A percentile compares a stretch with the other conserved stretches of the same genome.
Evolutionary conservation across 2,329 filamentous ascomycete species (phyloP).

Genomic region (Pseudofabraea citricarpa): DNA sequence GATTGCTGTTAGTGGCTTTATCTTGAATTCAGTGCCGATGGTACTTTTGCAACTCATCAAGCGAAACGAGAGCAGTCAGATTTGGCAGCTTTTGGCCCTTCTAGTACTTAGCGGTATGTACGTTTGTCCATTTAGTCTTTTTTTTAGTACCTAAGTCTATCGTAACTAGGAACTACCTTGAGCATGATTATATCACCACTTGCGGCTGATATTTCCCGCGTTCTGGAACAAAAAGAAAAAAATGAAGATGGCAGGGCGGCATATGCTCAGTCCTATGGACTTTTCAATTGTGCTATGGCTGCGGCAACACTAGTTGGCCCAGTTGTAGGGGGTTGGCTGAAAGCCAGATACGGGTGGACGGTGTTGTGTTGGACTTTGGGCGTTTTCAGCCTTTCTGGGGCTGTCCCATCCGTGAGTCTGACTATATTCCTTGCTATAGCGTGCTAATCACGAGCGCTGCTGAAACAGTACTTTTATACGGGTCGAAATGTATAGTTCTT

Average conservation of each 20-base stretch:
- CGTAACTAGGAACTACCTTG: slow-evolving; percentile 2
- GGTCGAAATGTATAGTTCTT: too few species aligned
- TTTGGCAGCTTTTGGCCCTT: background rate
- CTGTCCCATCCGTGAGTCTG: slow-evolving; percentile 27
- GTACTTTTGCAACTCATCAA: slow-evolving; percentile 5
- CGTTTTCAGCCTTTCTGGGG: slow-evolving; percentile 40
- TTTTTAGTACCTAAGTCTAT: background rate
- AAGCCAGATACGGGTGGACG: slow-evolving; percentile 40
- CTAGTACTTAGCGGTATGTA: slow-evolving; percentile 1
- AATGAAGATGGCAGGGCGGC: slow-evolving; percentile 18
- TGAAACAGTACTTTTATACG: too few species aligned
- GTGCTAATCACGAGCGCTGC: too few species aligned
- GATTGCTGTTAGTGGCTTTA: slow-evolving; percentile 3
- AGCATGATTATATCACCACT: slow-evolving; percentile 6
- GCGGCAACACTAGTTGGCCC: slow-evolving; percentile 44
- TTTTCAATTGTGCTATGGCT: slow-evolving; percentile 48
- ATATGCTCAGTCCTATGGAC: slow-evolving; percentile 51
- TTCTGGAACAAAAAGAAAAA: slow-evolving; percentile 4
- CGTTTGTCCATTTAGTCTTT: background rate
- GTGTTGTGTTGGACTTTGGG: slow-evolving; percentile 46
- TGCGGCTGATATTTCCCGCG: slow-evolving; percentile 5
- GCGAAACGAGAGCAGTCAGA: background rate
- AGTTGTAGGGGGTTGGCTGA: slow-evolving; percentile 44
- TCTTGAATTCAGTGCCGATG: slow-evolving; percentile 1
- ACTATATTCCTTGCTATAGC: too few species aligned